Evolutionary conservation across 1,139 yeast genomes (phyloP), one percentile per base, ranked within the genome.

Genomic region (Kodamaea suecica): DNA sequence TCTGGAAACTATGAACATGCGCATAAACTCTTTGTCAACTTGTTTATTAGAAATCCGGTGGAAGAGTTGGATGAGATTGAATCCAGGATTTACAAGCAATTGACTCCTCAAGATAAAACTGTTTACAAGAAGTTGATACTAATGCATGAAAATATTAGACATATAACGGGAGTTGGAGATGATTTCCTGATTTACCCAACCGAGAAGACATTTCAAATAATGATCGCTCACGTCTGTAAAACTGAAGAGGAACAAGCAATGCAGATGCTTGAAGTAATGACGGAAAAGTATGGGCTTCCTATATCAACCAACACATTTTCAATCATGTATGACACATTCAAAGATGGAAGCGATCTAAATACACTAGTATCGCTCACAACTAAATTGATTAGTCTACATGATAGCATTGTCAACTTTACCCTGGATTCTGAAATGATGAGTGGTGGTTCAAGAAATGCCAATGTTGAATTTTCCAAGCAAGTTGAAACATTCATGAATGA

Each of bases 291-390:
- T 19, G 43, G 45, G 2, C 34, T 61, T 5, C 66, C 66, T 1
- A 37, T 56, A n/a, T 53, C 65, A 4, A 59, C 66, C 3, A 45
- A 56, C 27, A 44, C 52, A 9, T 61, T 54, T 32, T 40, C 42
- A 9, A 33, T 36, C 2, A 27, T 55, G 4, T 50, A 50, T 25
- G 36, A 38, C 17, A 34, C 29, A 10, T 38, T 40, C 17, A 27
- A 19, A 2, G 12, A 21, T 8, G 26, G 19, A 5, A 42, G 47
- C 47, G 28, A 19, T 4, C 33, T 52, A 12, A 31, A 35, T 2
- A 38, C 42, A 6, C 31, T 51, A 17, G 39, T 44, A 10, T 37
- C 37, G 4, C 32, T 54, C 14, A 42, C 53, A 4, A 42, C 45
- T 11, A 45, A 41, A 17, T 39, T 61, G 21, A 28, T 58, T 1